phyloP scores from a whole-genome alignment of 441 rosid species.

The Monsonia emarginata region DNA sequence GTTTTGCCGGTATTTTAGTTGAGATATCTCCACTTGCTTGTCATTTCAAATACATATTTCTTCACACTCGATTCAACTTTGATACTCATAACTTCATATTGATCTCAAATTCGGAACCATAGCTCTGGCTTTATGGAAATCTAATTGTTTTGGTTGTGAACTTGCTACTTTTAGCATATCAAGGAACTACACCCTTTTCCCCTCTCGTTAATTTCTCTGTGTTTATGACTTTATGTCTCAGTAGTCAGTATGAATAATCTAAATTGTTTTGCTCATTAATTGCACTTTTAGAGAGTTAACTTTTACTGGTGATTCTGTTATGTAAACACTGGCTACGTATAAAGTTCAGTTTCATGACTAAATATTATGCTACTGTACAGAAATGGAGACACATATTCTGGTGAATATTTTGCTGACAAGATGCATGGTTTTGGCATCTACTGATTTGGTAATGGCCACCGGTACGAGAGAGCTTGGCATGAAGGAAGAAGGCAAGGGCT shows the following conservation, averaged over 20 bases:
- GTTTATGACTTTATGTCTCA: too few relatives aligned
- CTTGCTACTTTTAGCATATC: background rate
- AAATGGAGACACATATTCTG: conserved; percentile 56
- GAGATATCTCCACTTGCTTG: background rate
- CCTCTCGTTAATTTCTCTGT: background rate
- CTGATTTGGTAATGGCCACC: conserved; percentile 51
- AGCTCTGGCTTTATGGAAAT: background rate
- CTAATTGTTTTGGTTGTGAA: background rate
- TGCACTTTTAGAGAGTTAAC: too few relatives aligned
- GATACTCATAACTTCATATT: background rate
- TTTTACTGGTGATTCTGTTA: background rate
- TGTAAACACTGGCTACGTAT: background rate
- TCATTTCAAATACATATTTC: background rate
- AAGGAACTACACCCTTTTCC: background rate
- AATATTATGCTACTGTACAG: conserved; percentile 23
- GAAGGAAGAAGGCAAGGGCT: conserved; percentile 70
- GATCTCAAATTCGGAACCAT: background rate
- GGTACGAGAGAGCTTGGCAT: conserved; percentile 67
- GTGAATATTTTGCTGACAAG: conserved; percentile 64
- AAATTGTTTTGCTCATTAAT: too few relatives aligned
- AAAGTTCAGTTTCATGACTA: conserved; percentile 9
- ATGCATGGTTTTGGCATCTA: conserved; percentile 66
- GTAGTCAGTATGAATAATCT: too few relatives aligned
- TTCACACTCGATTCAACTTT: background rate
- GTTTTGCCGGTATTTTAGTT: background rate